phyloP scores from a whole-genome alignment of 768 basidiomycete species.

The Tulasnella sp. region DNA sequence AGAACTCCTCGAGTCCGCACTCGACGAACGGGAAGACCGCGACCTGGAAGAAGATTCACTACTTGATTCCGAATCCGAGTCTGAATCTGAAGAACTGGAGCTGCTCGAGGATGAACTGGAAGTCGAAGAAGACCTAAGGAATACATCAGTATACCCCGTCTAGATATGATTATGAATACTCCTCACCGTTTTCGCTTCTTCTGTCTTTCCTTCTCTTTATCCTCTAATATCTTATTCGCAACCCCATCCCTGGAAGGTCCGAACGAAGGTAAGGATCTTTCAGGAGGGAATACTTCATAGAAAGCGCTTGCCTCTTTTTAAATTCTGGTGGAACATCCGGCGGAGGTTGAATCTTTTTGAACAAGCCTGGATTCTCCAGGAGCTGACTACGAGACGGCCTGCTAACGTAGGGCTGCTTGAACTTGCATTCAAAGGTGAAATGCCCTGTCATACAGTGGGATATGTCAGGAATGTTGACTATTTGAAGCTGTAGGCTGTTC shows the following conservation, averaged over 20 bases:
- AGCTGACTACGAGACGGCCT: conserved; percentile 83
- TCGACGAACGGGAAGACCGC: conserved; percentile 29
- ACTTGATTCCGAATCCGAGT: conserved; percentile 29
- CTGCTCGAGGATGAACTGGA: conserved; percentile 10
- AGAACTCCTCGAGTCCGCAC: conserved; percentile 23
- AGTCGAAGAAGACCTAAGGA: not conserved
- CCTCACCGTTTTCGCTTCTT: conserved; percentile 25
- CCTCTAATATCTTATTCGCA: conserved; percentile 73
- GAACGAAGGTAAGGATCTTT: not conserved
- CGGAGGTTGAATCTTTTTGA: conserved; percentile 62
- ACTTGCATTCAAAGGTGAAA: conserved; percentile 86
- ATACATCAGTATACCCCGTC: not conserved
- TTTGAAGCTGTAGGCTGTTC: not conserved
- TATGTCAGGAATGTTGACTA: not conserved
- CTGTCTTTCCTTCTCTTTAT: conserved; percentile 65
- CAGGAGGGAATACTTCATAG: not conserved
- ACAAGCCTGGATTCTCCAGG: conserved; percentile 61
- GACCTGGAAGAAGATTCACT: conserved; percentile 32
- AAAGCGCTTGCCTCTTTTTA: conserved; percentile 51
- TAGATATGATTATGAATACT: too few species aligned
- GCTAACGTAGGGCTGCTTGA: conserved; percentile 65
- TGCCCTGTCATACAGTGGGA: conserved; percentile 45
- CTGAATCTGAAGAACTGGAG: conserved; percentile 28
- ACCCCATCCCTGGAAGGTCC: not conserved
- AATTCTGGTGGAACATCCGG: conserved; percentile 89